Conservation (phyloP, 1,139 yeast genomes). For the Tardiomyces digboiensis region DNA sequence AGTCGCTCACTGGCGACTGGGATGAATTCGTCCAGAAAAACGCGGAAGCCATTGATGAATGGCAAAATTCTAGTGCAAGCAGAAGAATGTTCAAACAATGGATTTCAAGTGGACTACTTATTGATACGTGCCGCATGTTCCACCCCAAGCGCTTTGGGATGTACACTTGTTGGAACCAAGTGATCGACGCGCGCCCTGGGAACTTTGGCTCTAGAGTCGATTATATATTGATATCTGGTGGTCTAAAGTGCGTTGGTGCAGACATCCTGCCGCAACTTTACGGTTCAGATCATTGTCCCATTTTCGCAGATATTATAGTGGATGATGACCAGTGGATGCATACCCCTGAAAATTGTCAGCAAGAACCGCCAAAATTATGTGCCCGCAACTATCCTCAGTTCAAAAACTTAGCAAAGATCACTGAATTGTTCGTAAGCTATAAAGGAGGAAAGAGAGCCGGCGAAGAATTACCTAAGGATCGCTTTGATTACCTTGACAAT, state of each 20-base stretch:
- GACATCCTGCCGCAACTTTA: conserved; percentile 58
- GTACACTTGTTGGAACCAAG: conserved; percentile 92
- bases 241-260: conserved; percentile 36
- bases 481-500: too few relatives aligned
- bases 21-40: conserved; percentile 13
- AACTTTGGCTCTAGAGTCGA: conserved; percentile 90
- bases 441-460: too few relatives aligned
- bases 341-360: conserved; percentile 3
- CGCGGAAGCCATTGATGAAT: conserved; percentile 12
- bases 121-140: conserved; percentile 54
- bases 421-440: too few relatives aligned
- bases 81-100: conserved; percentile 23
- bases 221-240: conserved; percentile 45
- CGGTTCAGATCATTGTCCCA: conserved; percentile 97
- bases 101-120: conserved; percentile 27
- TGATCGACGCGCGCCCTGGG: conserved; percentile 65
- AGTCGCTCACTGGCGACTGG: conserved; percentile 25
- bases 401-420: too few relatives aligned
- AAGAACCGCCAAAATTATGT: too few relatives aligned
- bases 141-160: conserved; percentile 52
- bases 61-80: conserved; percentile 18
- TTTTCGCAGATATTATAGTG: conserved; percentile 51
- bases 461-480: too few relatives aligned
- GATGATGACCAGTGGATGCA: too few relatives aligned
- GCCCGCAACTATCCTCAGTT: too few relatives aligned